Base-by-base conservation (phyloP, 2,329 filamentous ascomycete species). In the Elsinoe arachidis region DNA sequence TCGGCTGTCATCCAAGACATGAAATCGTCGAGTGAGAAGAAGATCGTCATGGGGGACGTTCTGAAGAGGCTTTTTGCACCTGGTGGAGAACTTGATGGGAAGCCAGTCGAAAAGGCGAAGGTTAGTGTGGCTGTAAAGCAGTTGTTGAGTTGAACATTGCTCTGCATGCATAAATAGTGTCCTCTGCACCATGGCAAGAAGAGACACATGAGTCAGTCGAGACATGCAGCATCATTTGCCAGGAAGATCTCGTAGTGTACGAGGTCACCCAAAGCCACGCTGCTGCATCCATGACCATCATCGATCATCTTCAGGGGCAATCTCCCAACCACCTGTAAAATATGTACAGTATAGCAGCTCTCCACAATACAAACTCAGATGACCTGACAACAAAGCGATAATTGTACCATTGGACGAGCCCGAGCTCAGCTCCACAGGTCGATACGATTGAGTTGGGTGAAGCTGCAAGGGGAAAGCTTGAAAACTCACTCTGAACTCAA, bases 41-140 rank as follows among this genome's bases (percentile, higher is more conserved):
- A 82, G 68, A 66, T 75, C 12, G 69, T 77, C 51, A 70, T 84
- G 61, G 83, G 85, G 3, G 77, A 81, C 57, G 77, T 86, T 9
- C 80, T 90, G 78, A 86, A 83, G 74, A 76, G 73, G 60, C 69
- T 87, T 10, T 70, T 81, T 11, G 69, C 69, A 55, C 72, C 72
- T 43, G 75, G 77, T 30, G 74, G 76, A 6, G 78, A 74, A 3
- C 71, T 88, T 26, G 80, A 83, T 59, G 85, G 81, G 35, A 84
- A 84, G 71, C 77, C 80, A 38, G 78, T 87, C 35, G 81, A 89
- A 66, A 82, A 78, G 70, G 78, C 76, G 55, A 76, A 80, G 62
- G 72, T 90, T 49, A 79, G 78, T 3, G 80, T 74, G 64, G 71
- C 85, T 63, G 81, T 88, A 52, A 85, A 85, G 63, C 62, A 69